Evolutionary conservation across 352 stramenopile genomes (phyloP).

Genomic region (Pythium scleroteichum): DNA sequence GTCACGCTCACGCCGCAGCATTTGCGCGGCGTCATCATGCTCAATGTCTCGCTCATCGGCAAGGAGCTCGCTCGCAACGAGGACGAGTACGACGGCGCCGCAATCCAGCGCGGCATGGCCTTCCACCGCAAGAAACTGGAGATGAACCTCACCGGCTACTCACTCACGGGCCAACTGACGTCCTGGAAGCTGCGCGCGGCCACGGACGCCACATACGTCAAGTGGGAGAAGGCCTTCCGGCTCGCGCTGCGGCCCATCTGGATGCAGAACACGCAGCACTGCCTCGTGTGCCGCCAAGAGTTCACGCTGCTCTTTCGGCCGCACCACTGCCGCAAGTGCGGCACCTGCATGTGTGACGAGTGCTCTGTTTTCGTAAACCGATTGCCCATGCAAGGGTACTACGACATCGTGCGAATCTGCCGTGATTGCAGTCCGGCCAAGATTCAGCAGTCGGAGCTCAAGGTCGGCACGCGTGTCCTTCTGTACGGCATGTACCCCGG

Average conservation of each 20-base stretch:
- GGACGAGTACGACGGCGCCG: slow-evolving; percentile 69
- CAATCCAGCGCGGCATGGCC: slow-evolving; percentile 66
- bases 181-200: slow-evolving; percentile 77
- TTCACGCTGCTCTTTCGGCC: slow-evolving; percentile 76
- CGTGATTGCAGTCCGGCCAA: slow-evolving; percentile 75
- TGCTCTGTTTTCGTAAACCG: slow-evolving; percentile 77
- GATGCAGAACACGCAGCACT: slow-evolving; percentile 74
- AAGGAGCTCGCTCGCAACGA: slow-evolving; percentile 67
- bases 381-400: slow-evolving; percentile 82
- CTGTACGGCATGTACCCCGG: slow-evolving; percentile 73
- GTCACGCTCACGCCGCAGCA: slow-evolving; percentile 78
- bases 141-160: slow-evolving; percentile 83
- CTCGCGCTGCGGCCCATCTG: slow-evolving; percentile 76
- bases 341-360: slow-evolving; percentile 84
- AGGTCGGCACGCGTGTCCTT: slow-evolving; percentile 69
- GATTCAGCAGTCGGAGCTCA: slow-evolving; percentile 66
- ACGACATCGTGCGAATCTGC: slow-evolving; percentile 81
- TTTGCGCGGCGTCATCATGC: slow-evolving; percentile 82
- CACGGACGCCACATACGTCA: slow-evolving; percentile 70
- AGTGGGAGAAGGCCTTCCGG: slow-evolving; percentile 82
- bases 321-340: slow-evolving; percentile 85
- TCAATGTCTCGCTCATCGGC: slow-evolving; percentile 71
- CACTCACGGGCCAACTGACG: slow-evolving; percentile 72
- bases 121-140: slow-evolving; percentile 84
- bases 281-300: slow-evolving; percentile 72